Percentiles rank a stretch among this genome's conserved stretches.
Evolutionary conservation across 768 basidiomycete genomes (phyloP).

Genomic region (Mycena floridula): DNA sequence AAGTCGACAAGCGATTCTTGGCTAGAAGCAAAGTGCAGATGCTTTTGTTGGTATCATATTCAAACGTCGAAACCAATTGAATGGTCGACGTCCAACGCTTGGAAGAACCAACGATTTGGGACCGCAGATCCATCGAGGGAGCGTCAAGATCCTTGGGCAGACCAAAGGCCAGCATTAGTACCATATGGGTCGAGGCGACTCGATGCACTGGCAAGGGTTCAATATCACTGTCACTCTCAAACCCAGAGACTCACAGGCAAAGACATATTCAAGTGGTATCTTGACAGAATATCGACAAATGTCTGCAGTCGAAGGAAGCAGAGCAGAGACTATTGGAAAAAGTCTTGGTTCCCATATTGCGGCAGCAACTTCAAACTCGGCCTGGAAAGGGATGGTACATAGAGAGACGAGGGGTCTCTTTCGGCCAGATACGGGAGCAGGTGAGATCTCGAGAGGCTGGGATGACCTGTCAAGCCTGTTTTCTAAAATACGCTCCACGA

Average conservation of each 20-base stretch:
- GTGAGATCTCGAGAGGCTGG: background rate
- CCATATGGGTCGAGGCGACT: background rate
- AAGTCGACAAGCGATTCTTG: background rate
- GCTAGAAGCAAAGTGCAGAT: background rate
- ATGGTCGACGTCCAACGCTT: background rate
- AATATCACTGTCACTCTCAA: background rate
- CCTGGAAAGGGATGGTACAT: background rate
- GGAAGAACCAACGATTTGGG: background rate
- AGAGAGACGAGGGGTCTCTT: background rate
- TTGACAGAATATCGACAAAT: background rate
- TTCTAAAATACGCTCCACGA: background rate
- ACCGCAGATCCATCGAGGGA: conserved; percentile 10
- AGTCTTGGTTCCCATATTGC: conserved; percentile 3
- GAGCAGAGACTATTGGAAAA: conserved; percentile 1
- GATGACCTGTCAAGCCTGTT: background rate
- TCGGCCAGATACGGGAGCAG: background rate
- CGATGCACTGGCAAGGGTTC: background rate
- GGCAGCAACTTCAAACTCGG: conserved; percentile 4
- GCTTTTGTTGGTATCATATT: background rate
- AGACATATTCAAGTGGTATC: background rate
- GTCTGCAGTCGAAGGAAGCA: background rate
- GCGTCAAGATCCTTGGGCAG: conserved; percentile 10
- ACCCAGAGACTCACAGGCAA: background rate
- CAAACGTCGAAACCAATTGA: background rate
- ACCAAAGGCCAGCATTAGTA: conserved; percentile 2